Base-by-base conservation (phyloP, 495 filamentous ascomycete species). In the Recurvomyces mirabilis region DNA sequence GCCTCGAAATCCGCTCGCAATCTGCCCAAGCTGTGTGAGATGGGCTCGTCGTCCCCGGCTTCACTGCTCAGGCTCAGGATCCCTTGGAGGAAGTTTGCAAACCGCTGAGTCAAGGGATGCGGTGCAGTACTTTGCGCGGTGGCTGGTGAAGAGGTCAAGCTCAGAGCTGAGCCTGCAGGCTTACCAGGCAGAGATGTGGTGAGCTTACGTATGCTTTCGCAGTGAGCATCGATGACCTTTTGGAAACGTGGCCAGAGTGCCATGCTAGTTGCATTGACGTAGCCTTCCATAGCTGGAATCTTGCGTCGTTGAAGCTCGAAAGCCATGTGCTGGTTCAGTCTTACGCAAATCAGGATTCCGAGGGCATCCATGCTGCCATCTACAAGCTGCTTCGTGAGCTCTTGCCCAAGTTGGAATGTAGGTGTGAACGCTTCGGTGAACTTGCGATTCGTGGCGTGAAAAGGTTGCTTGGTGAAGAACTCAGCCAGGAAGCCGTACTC, bases 161-260 rank as follows among this genome's bases (percentile, higher is more conserved):
- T 76, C 2, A 77, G 64, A 2, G 74, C 60, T 43, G 69, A 61
- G 38, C 71, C 53, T 41, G 78, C 60, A 60, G 72, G 60, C 55
- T 74, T 61, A 32, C 67, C 65, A 21, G 66, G 56, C 0, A 72
- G 66, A 10, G 72, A 67, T 6, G 70, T 58, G 11, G 75, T 70
- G 38, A 71, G 67, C 30, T 70, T 70, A 31, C 78, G 79, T 17
- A 96, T 70, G 10, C 84, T 89, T 30, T 94, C 85, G 63, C 80
- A 81, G 58, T 96, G 91, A n/a, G 77, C 69, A 54, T 93, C 86
- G 79, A 96, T 93, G 56, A 91, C 77, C 18, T 81, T 72, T 65
- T 96, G 93, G 58, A 98, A 85, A 22, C 87, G 80, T 4, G 91
- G 91, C 91, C 91, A 98, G 4, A 98, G 77, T 6, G 85, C 77